These are phyloP conservation scores for Escallonia rubra DNA, from an alignment of 129 eudicot genomes.

Conservation along the genomic window DNA sequence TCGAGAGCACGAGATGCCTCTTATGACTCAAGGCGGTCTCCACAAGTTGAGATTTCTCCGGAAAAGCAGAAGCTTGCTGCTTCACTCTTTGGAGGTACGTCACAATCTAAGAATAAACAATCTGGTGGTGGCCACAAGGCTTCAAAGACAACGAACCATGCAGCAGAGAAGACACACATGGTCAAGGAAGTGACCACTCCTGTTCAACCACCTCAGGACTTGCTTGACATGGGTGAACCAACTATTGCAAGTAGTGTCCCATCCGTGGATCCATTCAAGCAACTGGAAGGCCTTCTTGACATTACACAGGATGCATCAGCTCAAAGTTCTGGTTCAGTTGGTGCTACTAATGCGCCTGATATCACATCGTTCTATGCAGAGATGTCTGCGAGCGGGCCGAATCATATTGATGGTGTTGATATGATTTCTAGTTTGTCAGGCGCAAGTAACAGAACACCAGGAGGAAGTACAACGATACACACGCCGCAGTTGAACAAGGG, in stretches of 20 bases:
- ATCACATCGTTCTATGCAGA: slow-evolving; percentile 61
- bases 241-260: slow-evolving; percentile 26
- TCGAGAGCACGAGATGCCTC: slow-evolving; percentile 39
- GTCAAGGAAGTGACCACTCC: slow-evolving; percentile 18
- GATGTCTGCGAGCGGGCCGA: slow-evolving; percentile 33
- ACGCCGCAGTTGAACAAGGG: slow-evolving; percentile 59
- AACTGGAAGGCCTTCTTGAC: slow-evolving; percentile 87
- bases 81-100: slow-evolving; percentile 74
- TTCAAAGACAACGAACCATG: slow-evolving; percentile 36
- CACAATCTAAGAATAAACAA: slow-evolving; percentile 55
- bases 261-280: slow-evolving; percentile 65
- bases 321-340: slow-evolving; percentile 23
- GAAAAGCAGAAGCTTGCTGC: slow-evolving; percentile 94
- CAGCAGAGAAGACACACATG: slow-evolving; percentile 25
- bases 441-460: slow-evolving; percentile 20
- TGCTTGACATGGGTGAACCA: slow-evolving; percentile 84
- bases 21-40: slow-evolving; percentile 34
- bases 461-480: slow-evolving; percentile 19
- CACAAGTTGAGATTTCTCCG: slow-evolving; percentile 55
- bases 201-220: slow-evolving; percentile 42
- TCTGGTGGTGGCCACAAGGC: slow-evolving; percentile 49
- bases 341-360: slow-evolving; percentile 41
- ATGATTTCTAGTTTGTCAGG: slow-evolving; percentile 23
- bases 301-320: slow-evolving; percentile 35
- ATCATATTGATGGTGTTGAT: slow-evolving; percentile 12